Evolutionary conservation across 768 basidiomycete genomes (phyloP), one percentile per base, ranked within the genome.

Genomic region (Boletus insuetus): DNA sequence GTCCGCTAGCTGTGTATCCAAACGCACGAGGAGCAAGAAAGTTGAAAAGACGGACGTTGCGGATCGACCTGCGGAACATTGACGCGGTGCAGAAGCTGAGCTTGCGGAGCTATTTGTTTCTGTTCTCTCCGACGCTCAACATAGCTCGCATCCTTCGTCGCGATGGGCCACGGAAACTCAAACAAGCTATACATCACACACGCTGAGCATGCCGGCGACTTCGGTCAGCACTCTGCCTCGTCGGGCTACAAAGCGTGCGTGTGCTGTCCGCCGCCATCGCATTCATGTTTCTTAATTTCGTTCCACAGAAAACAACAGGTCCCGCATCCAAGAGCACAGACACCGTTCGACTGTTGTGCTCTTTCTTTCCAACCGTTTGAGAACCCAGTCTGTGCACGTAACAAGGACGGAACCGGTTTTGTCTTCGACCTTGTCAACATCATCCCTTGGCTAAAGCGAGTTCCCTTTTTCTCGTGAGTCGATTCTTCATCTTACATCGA

Each of bases 391-490:
- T 91, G 89, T 64, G 87, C 91, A 3, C 80, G 89, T 32, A 94
- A 94, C 63, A 69, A 79, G 17, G 91, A 95, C 66, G 86, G 91
- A 51, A 89, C 85, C 7, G 87, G 92, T 35, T 66, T 69, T 55
- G 94, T 96, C 9, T 96, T 93, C 67, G 94, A 96, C 61, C 75
- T 97, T 40, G 80, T 94, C 49, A 95, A 93, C 69, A 95, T 96
- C 64, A 87, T 97, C 45, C 92, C 94, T 31, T 97, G 94, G 87
- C 80, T 98, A 44, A 93, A 96, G 94, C 87, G 66, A 61, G 85
- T 77, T 32, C 34, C 31, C 24, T 44, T 51, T 52, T 16, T 40
- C 37, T 45, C 20, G 48, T 51, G 34, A 46, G 40, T 54, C 46
- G n/a, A 37, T 49, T 31, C 22, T 41, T 52, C 53, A 47, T 46